These are phyloP conservation scores for Neoscytalidium dimidiatum DNA, from an alignment of 2,329 filamentous ascomycete species.

Conservation along the genomic window DNA sequence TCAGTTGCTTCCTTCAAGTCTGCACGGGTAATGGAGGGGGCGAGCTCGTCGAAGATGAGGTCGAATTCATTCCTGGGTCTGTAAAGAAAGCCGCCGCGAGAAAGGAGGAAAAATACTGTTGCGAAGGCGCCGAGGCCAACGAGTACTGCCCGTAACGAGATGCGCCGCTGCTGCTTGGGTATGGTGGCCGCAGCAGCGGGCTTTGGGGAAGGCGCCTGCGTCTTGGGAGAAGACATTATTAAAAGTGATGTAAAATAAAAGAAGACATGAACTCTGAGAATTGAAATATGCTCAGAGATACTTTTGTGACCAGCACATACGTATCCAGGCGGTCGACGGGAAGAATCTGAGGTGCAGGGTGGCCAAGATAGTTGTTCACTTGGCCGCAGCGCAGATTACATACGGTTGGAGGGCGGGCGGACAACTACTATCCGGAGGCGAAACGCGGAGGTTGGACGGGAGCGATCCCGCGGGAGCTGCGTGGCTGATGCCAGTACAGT, in stretches of 20 bases:
- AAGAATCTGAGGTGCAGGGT: neutral
- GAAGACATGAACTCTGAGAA: neutral
- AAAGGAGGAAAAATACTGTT: neutral
- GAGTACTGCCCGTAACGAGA: neutral
- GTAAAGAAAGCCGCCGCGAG: neutral
- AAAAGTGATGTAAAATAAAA: neutral
- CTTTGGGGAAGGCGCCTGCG: neutral
- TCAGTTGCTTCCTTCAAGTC: constrained; percentile 4
- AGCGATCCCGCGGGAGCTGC: neutral
- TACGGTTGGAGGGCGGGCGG: neutral
- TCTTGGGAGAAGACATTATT: constrained; percentile 8
- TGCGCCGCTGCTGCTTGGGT: neutral
- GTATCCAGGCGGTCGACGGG: neutral
- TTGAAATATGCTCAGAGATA: neutral
- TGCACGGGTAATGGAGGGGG: neutral
- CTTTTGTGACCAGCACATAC: constrained; percentile 12
- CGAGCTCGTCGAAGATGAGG: neutral
- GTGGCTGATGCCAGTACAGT: neutral
- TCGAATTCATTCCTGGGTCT: neutral
- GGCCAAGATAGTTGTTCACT: neutral
- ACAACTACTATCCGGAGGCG: neutral
- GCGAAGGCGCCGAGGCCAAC: neutral
- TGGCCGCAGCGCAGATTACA: neutral
- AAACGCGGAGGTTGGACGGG: neutral
- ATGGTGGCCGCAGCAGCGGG: neutral